Evolutionary conservation across 129 eudicot genomes (phyloP).

Genomic region (Logfia minima): DNA sequence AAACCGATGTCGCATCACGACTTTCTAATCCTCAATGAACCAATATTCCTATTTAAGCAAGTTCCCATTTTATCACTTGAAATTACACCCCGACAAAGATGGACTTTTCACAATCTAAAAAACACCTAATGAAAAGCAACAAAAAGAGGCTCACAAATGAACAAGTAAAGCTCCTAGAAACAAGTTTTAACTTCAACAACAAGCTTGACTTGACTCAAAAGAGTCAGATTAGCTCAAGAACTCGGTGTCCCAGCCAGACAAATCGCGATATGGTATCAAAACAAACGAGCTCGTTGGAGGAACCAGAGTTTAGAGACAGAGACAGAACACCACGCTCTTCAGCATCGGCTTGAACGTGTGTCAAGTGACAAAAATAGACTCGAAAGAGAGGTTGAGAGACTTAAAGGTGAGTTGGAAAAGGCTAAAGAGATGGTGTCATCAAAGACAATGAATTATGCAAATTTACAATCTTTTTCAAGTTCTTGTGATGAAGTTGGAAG

Average conservation of each 20-base stretch:
- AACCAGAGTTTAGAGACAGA: conserved; percentile 51
- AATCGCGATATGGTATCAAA: conserved; percentile 65
- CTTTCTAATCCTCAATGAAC: conserved; percentile 30
- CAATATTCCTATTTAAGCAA: conserved; percentile 37
- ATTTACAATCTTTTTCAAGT: conserved; percentile 39
- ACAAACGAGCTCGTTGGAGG: conserved; percentile 62
- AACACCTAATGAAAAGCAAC: conserved; percentile 34
- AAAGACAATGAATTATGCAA: conserved; percentile 34
- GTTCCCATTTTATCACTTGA: conserved; percentile 24
- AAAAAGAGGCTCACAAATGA: conserved; percentile 57
- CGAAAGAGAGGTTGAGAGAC: conserved; percentile 48
- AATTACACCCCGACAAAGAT: conserved; percentile 32
- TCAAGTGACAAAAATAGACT: conserved; percentile 43
- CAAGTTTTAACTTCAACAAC: conserved; percentile 47
- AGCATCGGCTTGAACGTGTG: conserved; percentile 37
- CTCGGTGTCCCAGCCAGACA: conserved; percentile 53
- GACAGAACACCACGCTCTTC: conserved; percentile 34
- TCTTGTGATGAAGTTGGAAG: conserved; percentile 56
- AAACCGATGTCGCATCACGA: conserved; percentile 37
- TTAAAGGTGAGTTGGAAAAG: conserved; percentile 42
- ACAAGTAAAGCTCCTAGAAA: conserved; percentile 51
- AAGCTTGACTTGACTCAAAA: conserved; percentile 55
- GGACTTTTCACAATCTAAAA: conserved; percentile 38
- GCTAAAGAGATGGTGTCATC: conserved; percentile 42
- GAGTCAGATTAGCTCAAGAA: conserved; percentile 47